Percentiles rank a stretch among this genome's conserved stretches.
Conservation (phyloP, 192 early-diverging fungal genomes). For the Coemansia javaensis region DNA sequence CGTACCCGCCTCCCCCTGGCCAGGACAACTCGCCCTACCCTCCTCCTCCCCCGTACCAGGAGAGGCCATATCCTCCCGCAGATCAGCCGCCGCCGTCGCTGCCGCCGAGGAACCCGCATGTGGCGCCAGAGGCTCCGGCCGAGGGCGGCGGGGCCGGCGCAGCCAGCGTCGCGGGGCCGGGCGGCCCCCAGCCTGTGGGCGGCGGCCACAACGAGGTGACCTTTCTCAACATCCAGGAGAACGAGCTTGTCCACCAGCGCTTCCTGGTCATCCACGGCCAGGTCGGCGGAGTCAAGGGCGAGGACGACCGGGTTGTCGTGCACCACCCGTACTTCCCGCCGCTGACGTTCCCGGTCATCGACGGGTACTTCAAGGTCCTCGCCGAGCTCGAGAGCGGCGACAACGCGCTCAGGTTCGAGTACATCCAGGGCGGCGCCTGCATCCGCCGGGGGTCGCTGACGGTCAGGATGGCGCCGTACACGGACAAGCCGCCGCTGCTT, state of each 20-base stretch:
- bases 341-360: conserved; percentile 49
- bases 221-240: conserved; percentile 37
- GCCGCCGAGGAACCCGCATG: too few relatives aligned
- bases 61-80: neutral
- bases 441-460: conserved; percentile 23
- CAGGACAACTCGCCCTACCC: too few relatives aligned
- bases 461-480: conserved; percentile 47
- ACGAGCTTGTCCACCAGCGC: conserved; percentile 50
- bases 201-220: too few relatives aligned
- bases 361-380: conserved; percentile 58
- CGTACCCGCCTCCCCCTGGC: conserved; percentile 4
- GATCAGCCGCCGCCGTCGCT: too few relatives aligned
- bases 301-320: conserved; percentile 26
- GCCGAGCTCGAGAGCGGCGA: conserved; percentile 55
- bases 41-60: too few relatives aligned
- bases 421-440: conserved; percentile 21
- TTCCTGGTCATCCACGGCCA: conserved; percentile 46
- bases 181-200: conserved; percentile 6
- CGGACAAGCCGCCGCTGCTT: conserved; percentile 57
- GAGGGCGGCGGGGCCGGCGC: conserved; percentile 1
- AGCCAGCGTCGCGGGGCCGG: neutral
- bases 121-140: too few relatives aligned
- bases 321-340: conserved; percentile 52
- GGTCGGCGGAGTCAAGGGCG: conserved; percentile 22
- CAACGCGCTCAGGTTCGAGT: conserved; percentile 54